phyloP scores from a whole-genome alignment of 495 filamentous ascomycete genomes.

The Hypoxylon rickii region DNA sequence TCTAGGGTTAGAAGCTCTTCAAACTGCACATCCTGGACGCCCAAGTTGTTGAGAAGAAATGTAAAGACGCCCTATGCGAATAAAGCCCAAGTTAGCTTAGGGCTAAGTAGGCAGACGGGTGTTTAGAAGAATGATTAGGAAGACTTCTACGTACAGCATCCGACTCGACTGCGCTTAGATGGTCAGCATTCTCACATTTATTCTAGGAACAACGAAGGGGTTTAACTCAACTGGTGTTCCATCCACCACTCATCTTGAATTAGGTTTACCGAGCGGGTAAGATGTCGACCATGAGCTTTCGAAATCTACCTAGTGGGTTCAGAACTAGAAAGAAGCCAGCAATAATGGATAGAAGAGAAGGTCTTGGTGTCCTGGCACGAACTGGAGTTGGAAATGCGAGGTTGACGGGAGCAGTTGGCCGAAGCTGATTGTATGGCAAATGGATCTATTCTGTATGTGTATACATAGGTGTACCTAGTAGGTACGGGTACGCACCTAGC shows the following conservation, averaged over 20 bases:
- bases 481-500: not conserved
- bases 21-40: conserved; percentile 91
- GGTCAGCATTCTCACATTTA: conserved; percentile 35
- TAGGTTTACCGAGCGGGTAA: conserved; percentile 24
- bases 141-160: conserved; percentile 70
- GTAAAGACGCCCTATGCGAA: conserved; percentile 96
- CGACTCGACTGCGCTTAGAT: conserved; percentile 75
- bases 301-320: not conserved
- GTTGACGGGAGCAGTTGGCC: too few relatives aligned
- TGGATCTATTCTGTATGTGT: too few relatives aligned
- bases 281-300: conserved; percentile 12
- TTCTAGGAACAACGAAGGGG: not conserved
- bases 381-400: too few relatives aligned
- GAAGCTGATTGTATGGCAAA: too few relatives aligned
- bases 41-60: conserved; percentile 87
- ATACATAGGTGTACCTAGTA: not conserved
- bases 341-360: too few relatives aligned
- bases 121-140: too few relatives aligned
- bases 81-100: conserved; percentile 16
- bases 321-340: too few relatives aligned
- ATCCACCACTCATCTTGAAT: conserved; percentile 60
- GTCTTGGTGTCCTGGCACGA: too few relatives aligned
- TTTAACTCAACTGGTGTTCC: conserved; percentile 58
- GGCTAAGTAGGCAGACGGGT: not conserved
- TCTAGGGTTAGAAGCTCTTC: conserved; percentile 95